These are phyloP conservation scores for Mortierella hygrophila DNA, from an alignment of 192 early-diverging fungal genomes.

Conservation along the genomic window DNA sequence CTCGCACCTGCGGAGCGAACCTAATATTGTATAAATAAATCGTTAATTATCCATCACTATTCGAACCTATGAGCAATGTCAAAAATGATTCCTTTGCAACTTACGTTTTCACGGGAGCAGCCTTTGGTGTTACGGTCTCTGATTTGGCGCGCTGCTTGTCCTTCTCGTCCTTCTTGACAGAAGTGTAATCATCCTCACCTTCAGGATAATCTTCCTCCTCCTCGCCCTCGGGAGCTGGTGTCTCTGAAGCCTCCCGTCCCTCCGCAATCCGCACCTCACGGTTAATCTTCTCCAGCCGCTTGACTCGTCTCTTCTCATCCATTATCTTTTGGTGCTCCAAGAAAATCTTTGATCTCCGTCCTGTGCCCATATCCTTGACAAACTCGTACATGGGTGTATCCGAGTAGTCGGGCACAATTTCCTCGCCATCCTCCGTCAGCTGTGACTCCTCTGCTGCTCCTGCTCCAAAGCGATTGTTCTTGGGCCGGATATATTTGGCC, in stretches of 20 bases:
- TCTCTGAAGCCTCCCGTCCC: constrained; percentile 21
- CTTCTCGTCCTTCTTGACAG: constrained; percentile 4
- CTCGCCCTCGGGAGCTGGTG: background rate
- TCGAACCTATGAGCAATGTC: too few species aligned
- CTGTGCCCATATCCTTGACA: constrained; percentile 39
- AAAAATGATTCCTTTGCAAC: background rate
- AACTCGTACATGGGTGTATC: constrained; percentile 53
- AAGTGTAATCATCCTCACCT: background rate
- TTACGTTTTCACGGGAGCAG: constrained; percentile 35
- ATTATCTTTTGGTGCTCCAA: constrained; percentile 30
- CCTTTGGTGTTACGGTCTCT: constrained; percentile 1
- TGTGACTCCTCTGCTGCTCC: constrained; percentile 14
- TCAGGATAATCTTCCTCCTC: constrained; percentile 13
- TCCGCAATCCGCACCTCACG: constrained; percentile 11
- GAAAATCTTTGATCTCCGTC: constrained; percentile 28
- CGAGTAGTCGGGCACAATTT: constrained; percentile 33
- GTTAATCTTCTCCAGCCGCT: constrained; percentile 22
- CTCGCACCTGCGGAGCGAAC: constrained; percentile 50
- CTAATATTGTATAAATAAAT: background rate
- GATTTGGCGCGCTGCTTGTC: constrained; percentile 14
- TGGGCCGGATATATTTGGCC: constrained; percentile 17
- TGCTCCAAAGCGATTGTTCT: background rate
- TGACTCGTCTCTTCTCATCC: constrained; percentile 19
- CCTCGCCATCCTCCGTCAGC: constrained; percentile 21
- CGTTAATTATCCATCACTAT: background rate